These are phyloP conservation scores for Raffaelea deltoideospora DNA, from an alignment of 2,329 filamentous ascomycete genomes.

Conservation along the genomic window DNA sequence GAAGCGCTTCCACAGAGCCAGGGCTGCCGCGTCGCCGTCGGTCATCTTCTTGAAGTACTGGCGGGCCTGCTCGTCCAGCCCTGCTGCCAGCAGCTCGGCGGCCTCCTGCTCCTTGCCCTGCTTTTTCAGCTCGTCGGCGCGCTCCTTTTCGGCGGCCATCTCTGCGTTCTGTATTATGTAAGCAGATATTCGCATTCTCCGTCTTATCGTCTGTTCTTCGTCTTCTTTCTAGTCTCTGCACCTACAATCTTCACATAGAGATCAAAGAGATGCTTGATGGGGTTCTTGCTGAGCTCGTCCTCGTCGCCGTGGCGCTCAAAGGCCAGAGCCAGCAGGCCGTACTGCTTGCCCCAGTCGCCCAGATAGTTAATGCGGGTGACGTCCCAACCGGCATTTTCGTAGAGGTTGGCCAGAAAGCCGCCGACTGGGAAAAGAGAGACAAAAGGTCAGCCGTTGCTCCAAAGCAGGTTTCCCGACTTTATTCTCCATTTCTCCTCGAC, in stretches of 20 bases:
- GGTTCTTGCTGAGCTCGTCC: constrained; percentile 53
- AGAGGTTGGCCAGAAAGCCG: constrained; percentile 59
- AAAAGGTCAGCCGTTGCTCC: neutral
- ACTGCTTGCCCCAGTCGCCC: constrained; percentile 72
- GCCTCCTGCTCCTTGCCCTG: constrained; percentile 39
- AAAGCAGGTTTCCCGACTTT: too few relatives aligned
- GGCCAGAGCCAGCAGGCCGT: constrained; percentile 55
- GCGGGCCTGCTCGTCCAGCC: constrained; percentile 60
- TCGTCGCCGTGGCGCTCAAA: constrained; percentile 65
- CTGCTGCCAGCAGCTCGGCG: constrained; percentile 32
- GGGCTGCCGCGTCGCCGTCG: constrained; percentile 44
- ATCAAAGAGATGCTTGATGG: constrained; percentile 69
- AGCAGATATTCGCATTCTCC: too few relatives aligned
- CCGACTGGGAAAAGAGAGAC: constrained; percentile 27
- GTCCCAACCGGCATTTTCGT: constrained; percentile 57
- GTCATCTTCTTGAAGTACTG: constrained; percentile 58
- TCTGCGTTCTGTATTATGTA: constrained; percentile 47
- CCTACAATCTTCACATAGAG: constrained; percentile 58
- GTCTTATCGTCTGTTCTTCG: too few relatives aligned
- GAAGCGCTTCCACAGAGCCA: constrained; percentile 50
- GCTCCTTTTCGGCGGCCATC: constrained; percentile 49
- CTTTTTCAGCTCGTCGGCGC: constrained; percentile 41
- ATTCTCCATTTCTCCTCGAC: too few relatives aligned
- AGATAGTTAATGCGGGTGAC: constrained; percentile 63
- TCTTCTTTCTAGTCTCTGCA: too few relatives aligned